Evolutionary conservation across 306 rosid species (phyloP).

Genomic region (Prunus mume): DNA sequence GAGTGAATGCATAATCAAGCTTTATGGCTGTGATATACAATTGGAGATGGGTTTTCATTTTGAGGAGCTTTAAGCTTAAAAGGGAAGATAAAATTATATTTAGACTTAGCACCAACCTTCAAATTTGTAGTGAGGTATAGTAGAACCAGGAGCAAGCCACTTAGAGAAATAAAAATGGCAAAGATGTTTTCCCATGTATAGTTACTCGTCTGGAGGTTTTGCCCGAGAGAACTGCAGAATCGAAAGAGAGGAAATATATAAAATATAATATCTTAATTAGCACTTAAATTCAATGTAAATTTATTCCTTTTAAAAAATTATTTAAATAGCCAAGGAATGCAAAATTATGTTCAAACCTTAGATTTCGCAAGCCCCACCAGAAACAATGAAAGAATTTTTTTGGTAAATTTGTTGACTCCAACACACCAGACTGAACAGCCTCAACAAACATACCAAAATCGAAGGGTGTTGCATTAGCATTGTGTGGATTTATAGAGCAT

Average conservation of each 20-base stretch:
- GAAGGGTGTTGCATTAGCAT: not conserved
- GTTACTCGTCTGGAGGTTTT: not conserved
- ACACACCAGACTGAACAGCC: not conserved
- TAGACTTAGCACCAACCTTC: not conserved
- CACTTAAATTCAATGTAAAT: too few relatives aligned
- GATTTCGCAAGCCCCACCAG: slow-evolving; percentile 1
- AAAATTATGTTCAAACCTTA: not conserved
- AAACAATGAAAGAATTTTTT: not conserved
- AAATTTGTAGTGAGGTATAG: not conserved
- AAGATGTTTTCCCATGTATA: not conserved
- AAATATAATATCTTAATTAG: too few relatives aligned
- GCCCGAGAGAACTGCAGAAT: not conserved
- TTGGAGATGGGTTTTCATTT: too few relatives aligned
- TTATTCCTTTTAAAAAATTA: too few relatives aligned
- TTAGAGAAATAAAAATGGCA: not conserved
- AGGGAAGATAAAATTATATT: too few relatives aligned
- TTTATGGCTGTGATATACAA: too few relatives aligned
- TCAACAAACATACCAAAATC: slow-evolving; percentile 4
- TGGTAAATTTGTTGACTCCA: not conserved
- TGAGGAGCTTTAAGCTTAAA: too few relatives aligned
- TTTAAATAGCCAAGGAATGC: not conserved
- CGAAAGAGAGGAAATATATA: not conserved
- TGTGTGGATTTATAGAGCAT: not conserved
- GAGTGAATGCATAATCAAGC: too few relatives aligned
- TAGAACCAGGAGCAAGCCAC: not conserved